Percentiles rank a stretch among this genome's conserved stretches.
phyloP scores from a whole-genome alignment of 2,329 filamentous ascomycete genomes.

The Sporothrix brunneoviolacea region DNA sequence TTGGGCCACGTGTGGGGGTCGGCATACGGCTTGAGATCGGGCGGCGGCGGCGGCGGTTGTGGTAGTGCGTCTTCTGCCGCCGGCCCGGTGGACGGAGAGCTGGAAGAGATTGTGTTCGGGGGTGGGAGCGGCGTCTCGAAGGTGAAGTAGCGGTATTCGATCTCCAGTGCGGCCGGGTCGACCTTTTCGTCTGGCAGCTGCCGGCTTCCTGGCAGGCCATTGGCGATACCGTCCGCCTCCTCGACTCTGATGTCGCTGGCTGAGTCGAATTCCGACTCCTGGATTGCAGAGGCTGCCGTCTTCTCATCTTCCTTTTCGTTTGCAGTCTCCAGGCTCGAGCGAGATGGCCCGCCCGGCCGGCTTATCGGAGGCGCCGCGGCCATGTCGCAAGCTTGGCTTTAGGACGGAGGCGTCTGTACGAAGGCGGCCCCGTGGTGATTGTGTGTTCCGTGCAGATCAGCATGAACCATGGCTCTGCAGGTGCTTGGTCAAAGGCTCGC shows the following conservation, averaged over 20 bases:
- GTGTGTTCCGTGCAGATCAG: no score
- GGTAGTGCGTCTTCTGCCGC: no score
- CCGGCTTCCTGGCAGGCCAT: neutral
- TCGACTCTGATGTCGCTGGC: neutral
- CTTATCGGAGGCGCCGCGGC: neutral
- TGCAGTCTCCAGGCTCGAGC: neutral
- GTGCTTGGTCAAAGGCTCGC: no score
- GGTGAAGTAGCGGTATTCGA: slow-evolving; percentile 36
- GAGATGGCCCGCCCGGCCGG: neutral
- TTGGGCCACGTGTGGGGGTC: slow-evolving; percentile 70
- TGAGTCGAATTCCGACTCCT: neutral
- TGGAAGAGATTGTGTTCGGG: slow-evolving; percentile 16
- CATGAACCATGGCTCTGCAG: no score
- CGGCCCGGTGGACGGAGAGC: slow-evolving; percentile 11
- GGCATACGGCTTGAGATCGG: slow-evolving; percentile 58
- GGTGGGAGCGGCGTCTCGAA: slow-evolving; percentile 33
- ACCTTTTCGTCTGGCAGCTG: neutral
- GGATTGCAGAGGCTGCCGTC: neutral
- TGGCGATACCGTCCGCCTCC: neutral
- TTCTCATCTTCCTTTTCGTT: neutral
- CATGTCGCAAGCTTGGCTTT: neutral
- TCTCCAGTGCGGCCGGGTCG: slow-evolving; percentile 17
- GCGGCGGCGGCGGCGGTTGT: slow-evolving; percentile 33
- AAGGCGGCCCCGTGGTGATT: neutral
- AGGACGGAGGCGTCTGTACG: neutral